Conservation (phyloP, 495 filamentous ascomycete genomes). For the Lepidopterella palustris region DNA sequence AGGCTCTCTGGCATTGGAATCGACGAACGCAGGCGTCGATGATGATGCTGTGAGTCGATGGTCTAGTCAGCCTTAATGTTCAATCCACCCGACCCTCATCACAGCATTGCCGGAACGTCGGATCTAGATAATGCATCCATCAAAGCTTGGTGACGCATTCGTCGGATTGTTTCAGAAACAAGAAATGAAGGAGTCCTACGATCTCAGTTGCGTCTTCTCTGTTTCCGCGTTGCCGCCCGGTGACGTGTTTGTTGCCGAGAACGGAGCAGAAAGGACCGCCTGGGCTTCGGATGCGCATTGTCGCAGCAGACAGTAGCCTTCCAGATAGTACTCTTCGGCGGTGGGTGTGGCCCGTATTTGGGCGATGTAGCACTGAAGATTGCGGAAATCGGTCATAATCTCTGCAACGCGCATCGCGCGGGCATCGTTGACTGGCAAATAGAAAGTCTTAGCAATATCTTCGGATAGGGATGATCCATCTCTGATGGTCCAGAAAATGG, state of each 20-base stretch:
- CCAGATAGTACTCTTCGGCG: conserved; percentile 66
- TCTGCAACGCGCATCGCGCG: conserved; percentile 76
- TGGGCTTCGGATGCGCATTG: conserved; percentile 71
- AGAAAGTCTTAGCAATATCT: conserved; percentile 4
- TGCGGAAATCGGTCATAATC: conserved; percentile 78
- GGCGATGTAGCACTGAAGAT: conserved; percentile 72
- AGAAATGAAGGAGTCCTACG: conserved; percentile 45
- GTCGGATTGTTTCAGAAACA: not conserved
- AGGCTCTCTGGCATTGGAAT: conserved; percentile 80
- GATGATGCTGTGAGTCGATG: conserved; percentile 51
- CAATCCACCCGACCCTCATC: not conserved
- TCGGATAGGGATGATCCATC: not conserved
- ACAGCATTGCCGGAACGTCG: not conserved
- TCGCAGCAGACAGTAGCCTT: conserved; percentile 69
- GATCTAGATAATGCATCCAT: not conserved
- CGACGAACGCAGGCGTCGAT: conserved; percentile 71
- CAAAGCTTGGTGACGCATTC: not conserved
- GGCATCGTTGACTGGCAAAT: conserved; percentile 67
- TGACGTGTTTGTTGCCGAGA: conserved; percentile 46
- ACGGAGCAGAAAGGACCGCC: conserved; percentile 64
- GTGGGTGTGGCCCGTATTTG: conserved; percentile 55
- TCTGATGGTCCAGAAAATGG: not conserved
- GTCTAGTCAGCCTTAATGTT: conserved; percentile 14
- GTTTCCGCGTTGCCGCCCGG: conserved; percentile 57
- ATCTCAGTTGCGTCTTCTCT: conserved; percentile 65